These are phyloP conservation scores for Vigna nakashimae DNA, from an alignment of 306 rosid species.

Conservation along the genomic window DNA sequence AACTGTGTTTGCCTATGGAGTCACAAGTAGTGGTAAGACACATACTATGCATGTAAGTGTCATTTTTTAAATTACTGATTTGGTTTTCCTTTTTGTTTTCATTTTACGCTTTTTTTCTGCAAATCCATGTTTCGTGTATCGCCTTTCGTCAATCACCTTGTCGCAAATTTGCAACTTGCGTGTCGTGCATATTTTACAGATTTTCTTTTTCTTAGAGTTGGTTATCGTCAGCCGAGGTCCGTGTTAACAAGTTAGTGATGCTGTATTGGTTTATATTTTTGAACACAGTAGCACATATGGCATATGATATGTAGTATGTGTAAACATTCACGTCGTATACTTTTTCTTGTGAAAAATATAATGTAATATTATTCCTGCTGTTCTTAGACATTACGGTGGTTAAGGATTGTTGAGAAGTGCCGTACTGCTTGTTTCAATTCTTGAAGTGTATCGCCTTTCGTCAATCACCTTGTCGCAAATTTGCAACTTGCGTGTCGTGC, in stretches of 20 bases:
- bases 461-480: constrained; percentile 32
- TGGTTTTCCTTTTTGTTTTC: constrained; percentile 26
- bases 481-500: constrained; percentile 31
- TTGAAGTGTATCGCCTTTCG: not conserved
- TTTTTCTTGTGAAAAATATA: constrained; percentile 3
- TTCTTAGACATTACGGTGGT: constrained; percentile 17
- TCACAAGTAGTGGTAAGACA: constrained; percentile 98
- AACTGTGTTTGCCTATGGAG: constrained; percentile 98
- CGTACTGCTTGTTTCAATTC: too few relatives aligned
- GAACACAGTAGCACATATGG: not conserved
- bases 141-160: constrained; percentile 15
- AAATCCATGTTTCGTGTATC: not conserved
- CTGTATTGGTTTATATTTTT: constrained; percentile 9
- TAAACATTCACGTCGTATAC: not conserved
- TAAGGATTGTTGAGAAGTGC: too few relatives aligned
- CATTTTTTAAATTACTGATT: constrained; percentile 23
- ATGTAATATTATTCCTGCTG: not conserved
- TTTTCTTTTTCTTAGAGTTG: constrained; percentile 18
- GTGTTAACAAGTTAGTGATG: constrained; percentile 6
- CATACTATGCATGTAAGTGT: constrained; percentile 99
- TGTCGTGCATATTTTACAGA: constrained; percentile 3
- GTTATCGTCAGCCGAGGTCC: constrained; percentile 1
- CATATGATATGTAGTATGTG: constrained; percentile 18
- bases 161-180: constrained; percentile 35
- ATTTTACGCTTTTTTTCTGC: constrained; percentile 22